Percentiles rank a stretch among this genome's conserved stretches.
These are phyloP conservation scores for Trichosporon inkin DNA, from an alignment of 1,284 basidiomycete genomes.

Conservation along the genomic window DNA sequence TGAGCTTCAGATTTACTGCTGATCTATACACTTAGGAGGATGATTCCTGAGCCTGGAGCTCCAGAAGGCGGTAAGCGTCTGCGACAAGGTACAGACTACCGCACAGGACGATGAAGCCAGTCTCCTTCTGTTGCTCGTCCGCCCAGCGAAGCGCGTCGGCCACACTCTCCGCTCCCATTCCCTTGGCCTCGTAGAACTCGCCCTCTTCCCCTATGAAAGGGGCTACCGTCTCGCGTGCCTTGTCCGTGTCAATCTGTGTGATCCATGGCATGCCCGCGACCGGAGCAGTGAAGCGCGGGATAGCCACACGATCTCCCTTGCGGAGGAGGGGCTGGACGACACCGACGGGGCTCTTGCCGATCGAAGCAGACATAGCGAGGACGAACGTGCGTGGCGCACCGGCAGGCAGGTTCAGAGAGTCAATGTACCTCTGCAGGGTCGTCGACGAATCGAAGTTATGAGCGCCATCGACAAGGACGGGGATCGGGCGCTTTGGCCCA, in stretches of 20 bases:
- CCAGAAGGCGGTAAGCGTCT: slow-evolving; percentile 68
- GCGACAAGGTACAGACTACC: slow-evolving; percentile 88
- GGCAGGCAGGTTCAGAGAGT: slow-evolving; percentile 49
- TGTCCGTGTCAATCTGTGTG: slow-evolving; percentile 56
- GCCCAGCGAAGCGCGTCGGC: slow-evolving; percentile 29
- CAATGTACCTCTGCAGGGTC: slow-evolving; percentile 68
- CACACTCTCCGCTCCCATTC: slow-evolving; percentile 24
- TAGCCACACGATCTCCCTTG: slow-evolving; percentile 54
- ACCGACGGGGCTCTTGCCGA: slow-evolving; percentile 67
- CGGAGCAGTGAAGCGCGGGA: slow-evolving; percentile 61
- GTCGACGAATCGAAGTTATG: slow-evolving; percentile 83
- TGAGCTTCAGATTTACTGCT: no score
- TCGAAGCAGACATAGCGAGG: slow-evolving; percentile 71
- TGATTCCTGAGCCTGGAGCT: neutral
- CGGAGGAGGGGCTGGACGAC: slow-evolving; percentile 64
- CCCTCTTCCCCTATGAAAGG: slow-evolving; percentile 28
- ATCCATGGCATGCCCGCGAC: slow-evolving; percentile 93
- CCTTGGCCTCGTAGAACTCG: slow-evolving; percentile 15
- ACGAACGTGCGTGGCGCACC: slow-evolving; percentile 59
- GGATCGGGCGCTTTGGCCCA: slow-evolving; percentile 33
- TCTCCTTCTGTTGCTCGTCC: slow-evolving; percentile 35
- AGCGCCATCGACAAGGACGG: slow-evolving; percentile 82
- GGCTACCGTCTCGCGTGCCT: slow-evolving; percentile 50
- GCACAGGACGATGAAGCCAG: slow-evolving; percentile 63
- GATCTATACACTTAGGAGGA: neutral